Percentiles rank a stretch among this genome's conserved stretches.
Evolutionary conservation across 306 rosid genomes (phyloP).

Genomic region (Elaeagnus macrophylla): DNA sequence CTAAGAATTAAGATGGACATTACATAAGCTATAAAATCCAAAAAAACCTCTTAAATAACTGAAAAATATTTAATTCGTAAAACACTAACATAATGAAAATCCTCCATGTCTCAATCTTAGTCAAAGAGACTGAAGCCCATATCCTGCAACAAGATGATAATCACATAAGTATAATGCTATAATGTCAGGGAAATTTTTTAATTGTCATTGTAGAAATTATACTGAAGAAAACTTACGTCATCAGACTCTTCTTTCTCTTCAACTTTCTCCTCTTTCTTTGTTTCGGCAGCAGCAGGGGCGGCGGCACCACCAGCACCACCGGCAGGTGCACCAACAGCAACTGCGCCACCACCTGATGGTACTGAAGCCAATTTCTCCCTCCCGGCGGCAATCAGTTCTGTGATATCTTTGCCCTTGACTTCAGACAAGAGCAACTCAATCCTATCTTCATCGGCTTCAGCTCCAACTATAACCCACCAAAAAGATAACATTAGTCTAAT

Average conservation of each 20-base stretch:
- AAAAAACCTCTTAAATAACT: no score
- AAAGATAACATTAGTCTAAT: no score
- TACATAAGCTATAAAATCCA: no score
- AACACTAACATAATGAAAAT: no score
- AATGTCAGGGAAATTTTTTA: neutral
- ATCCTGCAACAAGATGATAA: conserved; percentile 43
- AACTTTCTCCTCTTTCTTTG: conserved; percentile 71
- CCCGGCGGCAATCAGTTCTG: conserved; percentile 65
- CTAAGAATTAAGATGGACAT: no score
- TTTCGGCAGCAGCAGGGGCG: conserved; percentile 54
- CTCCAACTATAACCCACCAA: conserved; percentile 42
- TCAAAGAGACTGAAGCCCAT: conserved; percentile 82
- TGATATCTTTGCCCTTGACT: conserved; percentile 54
- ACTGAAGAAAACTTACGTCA: conserved; percentile 39
- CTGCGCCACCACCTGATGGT: conserved; percentile 59
- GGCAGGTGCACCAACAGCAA: conserved; percentile 29
- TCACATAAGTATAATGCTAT: neutral
- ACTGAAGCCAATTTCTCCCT: conserved; percentile 65
- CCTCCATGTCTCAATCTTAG: conserved; percentile 14
- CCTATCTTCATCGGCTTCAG: conserved; percentile 46
- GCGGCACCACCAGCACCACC: conserved; percentile 27
- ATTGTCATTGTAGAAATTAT: no score
- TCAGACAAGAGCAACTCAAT: conserved; percentile 43
- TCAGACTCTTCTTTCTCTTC: conserved; percentile 78
- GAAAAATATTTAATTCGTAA: no score